phyloP scores from a whole-genome alignment of 164 flowering plant species.

The Piper longum region DNA sequence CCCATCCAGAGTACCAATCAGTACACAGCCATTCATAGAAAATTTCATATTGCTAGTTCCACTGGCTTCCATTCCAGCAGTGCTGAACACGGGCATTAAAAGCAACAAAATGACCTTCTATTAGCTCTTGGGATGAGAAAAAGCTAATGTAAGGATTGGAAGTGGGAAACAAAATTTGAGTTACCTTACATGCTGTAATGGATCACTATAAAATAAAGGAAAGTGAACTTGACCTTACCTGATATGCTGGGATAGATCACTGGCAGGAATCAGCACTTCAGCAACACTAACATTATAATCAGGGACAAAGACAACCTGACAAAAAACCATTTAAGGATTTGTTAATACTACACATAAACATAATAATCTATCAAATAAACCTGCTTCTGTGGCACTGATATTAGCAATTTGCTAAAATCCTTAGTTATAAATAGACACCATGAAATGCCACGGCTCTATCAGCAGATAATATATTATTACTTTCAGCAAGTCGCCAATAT shows the following conservation, averaged over 20 bases:
- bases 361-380: background rate
- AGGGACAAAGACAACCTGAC: slow-evolving; percentile 79
- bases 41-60: slow-evolving; percentile 99
- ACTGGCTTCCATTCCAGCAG: slow-evolving; percentile 99
- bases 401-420: background rate
- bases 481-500: slow-evolving; percentile 83
- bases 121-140: too few relatives aligned
- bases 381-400: background rate
- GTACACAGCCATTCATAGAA: slow-evolving; percentile 87
- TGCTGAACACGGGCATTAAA: slow-evolving; percentile 24
- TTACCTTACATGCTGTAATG: too few relatives aligned
- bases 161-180: background rate
- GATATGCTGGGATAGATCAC: slow-evolving; percentile 93
- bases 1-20: slow-evolving; percentile 92
- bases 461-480: slow-evolving; percentile 19
- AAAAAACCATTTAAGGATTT: background rate
- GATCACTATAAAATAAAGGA: too few relatives aligned
- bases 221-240: slow-evolving; percentile 32
- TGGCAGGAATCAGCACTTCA: slow-evolving; percentile 84
- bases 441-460: background rate
- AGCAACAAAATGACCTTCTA: slow-evolving; percentile 1
- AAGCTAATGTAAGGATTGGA: background rate
- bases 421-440: background rate
- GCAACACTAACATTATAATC: slow-evolving; percentile 97
- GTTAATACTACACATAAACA: background rate